Evolutionary conservation across 495 filamentous ascomycete species (phyloP).

Genomic region (Aspergillus sclerotioniger): DNA sequence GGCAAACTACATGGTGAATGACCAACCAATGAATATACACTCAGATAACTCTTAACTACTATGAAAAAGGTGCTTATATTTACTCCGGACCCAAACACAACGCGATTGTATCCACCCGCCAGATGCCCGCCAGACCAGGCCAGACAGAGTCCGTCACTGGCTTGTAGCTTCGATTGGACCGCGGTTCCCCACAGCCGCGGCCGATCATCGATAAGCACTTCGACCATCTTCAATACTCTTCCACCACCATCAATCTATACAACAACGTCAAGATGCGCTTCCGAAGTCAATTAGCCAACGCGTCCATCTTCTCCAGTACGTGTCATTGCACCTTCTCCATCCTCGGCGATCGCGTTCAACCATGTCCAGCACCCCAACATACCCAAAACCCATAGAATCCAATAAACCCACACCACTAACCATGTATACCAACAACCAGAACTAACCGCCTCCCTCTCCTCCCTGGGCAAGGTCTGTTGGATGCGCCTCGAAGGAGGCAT

Average conservation of each 20-base stretch:
- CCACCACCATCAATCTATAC: not conserved
- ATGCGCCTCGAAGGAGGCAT: constrained; percentile 81
- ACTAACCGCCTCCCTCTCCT: constrained; percentile 78
- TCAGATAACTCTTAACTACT: no score
- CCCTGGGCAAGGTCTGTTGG: constrained; percentile 91
- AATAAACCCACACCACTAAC: not conserved
- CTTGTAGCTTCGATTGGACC: no score
- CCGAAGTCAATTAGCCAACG: constrained; percentile 74
- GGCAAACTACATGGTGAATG: no score
- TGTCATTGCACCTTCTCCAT: not conserved
- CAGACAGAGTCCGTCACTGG: no score
- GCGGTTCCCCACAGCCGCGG: no score
- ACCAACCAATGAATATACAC: no score
- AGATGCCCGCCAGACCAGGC: no score
- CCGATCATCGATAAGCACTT: not conserved
- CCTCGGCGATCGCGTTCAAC: not conserved
- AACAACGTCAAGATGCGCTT: constrained; percentile 65
- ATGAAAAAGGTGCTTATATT: no score
- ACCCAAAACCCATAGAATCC: no score
- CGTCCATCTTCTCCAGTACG: constrained; percentile 80
- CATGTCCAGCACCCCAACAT: not conserved
- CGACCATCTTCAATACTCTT: not conserved
- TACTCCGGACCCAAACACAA: no score
- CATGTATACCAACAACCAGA: constrained; percentile 55
- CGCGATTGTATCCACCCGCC: no score